phyloP scores from a whole-genome alignment of 2,329 filamentous ascomycete genomes.

The Beauveria pseudobassiana region DNA sequence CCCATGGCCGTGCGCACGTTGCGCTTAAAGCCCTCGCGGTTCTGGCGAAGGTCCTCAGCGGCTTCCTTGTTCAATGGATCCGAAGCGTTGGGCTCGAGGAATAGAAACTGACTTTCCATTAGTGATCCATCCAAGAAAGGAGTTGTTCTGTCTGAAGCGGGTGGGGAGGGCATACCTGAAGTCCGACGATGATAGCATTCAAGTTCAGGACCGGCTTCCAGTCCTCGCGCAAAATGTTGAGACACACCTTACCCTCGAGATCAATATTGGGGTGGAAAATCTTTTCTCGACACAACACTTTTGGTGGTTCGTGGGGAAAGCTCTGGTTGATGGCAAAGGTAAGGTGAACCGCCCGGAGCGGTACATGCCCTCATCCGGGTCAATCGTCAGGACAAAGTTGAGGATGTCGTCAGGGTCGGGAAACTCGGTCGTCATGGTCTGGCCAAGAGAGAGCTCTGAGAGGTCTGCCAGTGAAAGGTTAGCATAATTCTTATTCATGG shows the following conservation, averaged over 20 bases:
- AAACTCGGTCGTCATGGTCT: conserved; percentile 75
- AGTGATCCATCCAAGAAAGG: background rate
- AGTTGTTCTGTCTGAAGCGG: background rate
- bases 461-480: conserved; percentile 49
- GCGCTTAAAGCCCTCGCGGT: conserved; percentile 81
- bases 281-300: conserved; percentile 94
- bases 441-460: conserved; percentile 69
- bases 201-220: conserved; percentile 98
- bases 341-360: conserved; percentile 77
- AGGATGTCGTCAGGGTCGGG: conserved; percentile 79
- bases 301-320: conserved; percentile 95
- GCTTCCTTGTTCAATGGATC: conserved; percentile 99
- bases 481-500: background rate
- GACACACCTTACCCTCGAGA: conserved; percentile 91
- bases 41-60: conserved; percentile 80
- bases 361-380: conserved; percentile 83
- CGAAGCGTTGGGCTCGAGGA: conserved; percentile 93
- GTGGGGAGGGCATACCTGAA: conserved; percentile 56
- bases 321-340: conserved; percentile 87
- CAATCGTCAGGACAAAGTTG: conserved; percentile 74
- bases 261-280: conserved; percentile 99
- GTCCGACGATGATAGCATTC: conserved; percentile 90
- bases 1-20: conserved; percentile 82
- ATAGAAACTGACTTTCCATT: conserved; percentile 64
- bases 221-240: conserved; percentile 95